These are phyloP conservation scores for Pelargonium cotyledonis DNA, from an alignment of 441 rosid species.

Conservation along the genomic window DNA sequence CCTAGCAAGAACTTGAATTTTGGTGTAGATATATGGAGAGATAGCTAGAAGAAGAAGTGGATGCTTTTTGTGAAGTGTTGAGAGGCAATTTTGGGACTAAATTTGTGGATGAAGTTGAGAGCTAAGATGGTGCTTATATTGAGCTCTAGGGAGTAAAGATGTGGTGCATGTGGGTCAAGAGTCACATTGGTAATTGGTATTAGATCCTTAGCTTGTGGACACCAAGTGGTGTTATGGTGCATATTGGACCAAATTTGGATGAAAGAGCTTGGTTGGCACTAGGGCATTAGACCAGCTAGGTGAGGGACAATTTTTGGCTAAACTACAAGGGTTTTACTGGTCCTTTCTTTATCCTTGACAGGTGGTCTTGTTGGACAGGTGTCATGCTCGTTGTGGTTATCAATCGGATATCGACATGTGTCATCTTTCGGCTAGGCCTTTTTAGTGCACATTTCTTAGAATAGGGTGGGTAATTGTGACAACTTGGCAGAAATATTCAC, in stretches of 20 bases:
- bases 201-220: conserved; percentile 22
- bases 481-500: not conserved
- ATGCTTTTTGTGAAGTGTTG: too few relatives aligned
- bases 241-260: not conserved
- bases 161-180: not conserved
- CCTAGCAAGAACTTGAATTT: too few relatives aligned
- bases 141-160: not conserved
- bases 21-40: too few relatives aligned
- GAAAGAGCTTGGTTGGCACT: not conserved
- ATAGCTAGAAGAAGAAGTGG: too few relatives aligned
- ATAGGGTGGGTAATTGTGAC: too few relatives aligned
- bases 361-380: conserved; percentile 14
- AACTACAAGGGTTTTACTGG: conserved; percentile 15
- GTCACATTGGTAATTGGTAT: too few relatives aligned
- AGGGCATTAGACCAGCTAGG: not conserved
- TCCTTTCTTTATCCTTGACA: conserved; percentile 14
- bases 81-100: not conserved
- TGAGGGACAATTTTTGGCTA: conserved; percentile 9
- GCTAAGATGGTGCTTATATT: not conserved
- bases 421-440: not conserved
- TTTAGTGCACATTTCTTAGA: not conserved
- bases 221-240: not conserved
- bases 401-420: conserved; percentile 18
- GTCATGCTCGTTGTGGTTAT: conserved; percentile 14
- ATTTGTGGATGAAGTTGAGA: conserved; percentile 15